Evolutionary conservation across 1,284 basidiomycete species (phyloP).

Genomic region (Malassezia restricta): DNA sequence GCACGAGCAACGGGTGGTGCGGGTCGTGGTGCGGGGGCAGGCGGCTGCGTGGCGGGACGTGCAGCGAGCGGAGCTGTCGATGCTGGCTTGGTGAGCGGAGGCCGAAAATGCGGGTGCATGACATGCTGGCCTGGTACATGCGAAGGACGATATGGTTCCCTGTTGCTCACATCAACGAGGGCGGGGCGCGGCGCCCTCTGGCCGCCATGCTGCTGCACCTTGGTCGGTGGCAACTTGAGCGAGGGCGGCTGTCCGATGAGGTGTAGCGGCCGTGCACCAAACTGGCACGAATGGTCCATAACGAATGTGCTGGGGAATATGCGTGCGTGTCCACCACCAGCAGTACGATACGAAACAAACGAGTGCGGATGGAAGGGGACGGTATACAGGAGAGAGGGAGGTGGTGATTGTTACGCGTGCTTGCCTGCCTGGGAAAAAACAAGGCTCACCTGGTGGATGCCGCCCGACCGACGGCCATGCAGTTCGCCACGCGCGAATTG

Average conservation of each 20-base stretch:
- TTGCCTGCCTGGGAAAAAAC: too few species aligned
- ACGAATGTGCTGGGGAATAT: background rate
- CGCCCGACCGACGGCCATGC: too few species aligned
- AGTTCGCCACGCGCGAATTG: too few species aligned
- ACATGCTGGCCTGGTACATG: background rate
- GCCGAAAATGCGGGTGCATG: background rate
- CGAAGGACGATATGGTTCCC: background rate
- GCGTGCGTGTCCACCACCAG: background rate
- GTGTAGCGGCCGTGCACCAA: slow-evolving; percentile 8
- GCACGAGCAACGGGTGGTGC: background rate
- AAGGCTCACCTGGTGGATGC: too few species aligned
- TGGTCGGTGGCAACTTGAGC: slow-evolving; percentile 1
- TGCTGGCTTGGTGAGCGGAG: background rate
- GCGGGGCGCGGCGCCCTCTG: slow-evolving; percentile 7
- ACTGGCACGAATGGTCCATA: slow-evolving; percentile 9
- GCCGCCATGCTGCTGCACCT: background rate
- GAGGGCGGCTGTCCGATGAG: slow-evolving; percentile 13
- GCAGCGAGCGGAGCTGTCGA: background rate
- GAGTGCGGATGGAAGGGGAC: too few species aligned
- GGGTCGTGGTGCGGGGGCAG: background rate
- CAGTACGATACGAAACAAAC: too few species aligned
- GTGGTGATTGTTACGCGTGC: too few species aligned
- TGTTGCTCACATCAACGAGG: slow-evolving; percentile 16
- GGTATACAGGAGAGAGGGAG: too few species aligned
- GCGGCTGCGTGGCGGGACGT: background rate